phyloP scores from a whole-genome alignment of 2,329 filamentous ascomycete species.

The Colletotrichum navitas region DNA sequence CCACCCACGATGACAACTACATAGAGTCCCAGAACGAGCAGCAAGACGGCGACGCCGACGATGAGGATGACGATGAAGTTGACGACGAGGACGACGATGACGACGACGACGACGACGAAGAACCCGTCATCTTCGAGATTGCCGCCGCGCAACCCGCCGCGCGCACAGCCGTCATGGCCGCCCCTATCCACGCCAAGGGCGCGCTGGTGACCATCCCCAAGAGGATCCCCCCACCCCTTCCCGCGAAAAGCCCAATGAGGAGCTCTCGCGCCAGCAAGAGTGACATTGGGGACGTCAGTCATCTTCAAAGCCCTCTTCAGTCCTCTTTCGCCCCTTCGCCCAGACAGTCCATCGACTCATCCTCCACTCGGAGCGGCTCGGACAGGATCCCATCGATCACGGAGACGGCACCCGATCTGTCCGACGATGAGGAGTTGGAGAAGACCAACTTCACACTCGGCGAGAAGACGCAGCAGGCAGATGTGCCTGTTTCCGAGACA shows the following conservation, averaged over 20 bases:
- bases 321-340: slow-evolving; percentile 57
- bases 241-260: slow-evolving; percentile 80
- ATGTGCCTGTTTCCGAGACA: slow-evolving; percentile 4
- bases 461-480: slow-evolving; percentile 14
- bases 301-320: slow-evolving; percentile 64
- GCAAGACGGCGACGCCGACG: slow-evolving; percentile 54
- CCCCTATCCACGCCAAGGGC: slow-evolving; percentile 78
- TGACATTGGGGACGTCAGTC: slow-evolving; percentile 71
- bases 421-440: slow-evolving; percentile 9
- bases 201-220: slow-evolving; percentile 89
- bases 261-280: slow-evolving; percentile 63
- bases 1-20: slow-evolving; percentile 20
- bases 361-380: slow-evolving; percentile 41
- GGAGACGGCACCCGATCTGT: slow-evolving; percentile 21
- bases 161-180: slow-evolving; percentile 69
- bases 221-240: slow-evolving; percentile 81
- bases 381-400: slow-evolving; percentile 36
- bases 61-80: slow-evolving; percentile 54
- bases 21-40: slow-evolving; percentile 47
- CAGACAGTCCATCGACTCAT: slow-evolving; percentile 39
- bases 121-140: slow-evolving; percentile 78
- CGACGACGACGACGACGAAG: slow-evolving; percentile 61
- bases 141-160: slow-evolving; percentile 67
- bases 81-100: slow-evolving; percentile 61
- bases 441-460: not conserved